phyloP scores from a whole-genome alignment of 1,139 yeast genomes.

The Meyerozyma athensensis region DNA sequence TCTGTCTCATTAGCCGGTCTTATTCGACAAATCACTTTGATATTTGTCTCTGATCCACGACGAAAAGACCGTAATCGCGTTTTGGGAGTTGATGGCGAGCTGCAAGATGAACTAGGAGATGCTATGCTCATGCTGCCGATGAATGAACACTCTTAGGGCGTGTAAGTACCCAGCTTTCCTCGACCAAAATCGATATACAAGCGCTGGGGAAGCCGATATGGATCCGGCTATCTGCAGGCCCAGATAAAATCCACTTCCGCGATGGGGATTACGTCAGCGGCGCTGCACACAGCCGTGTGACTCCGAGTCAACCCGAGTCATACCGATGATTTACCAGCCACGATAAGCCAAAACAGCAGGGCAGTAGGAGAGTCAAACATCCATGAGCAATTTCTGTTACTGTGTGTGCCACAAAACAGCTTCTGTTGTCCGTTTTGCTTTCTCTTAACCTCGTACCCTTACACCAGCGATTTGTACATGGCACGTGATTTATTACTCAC shows the following conservation, averaged over 20 bases:
- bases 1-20: conserved; percentile 47
- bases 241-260: background rate
- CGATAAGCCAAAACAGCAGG: background rate
- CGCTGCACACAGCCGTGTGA: background rate
- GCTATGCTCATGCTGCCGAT: background rate
- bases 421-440: too few relatives aligned
- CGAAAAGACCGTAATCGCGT: background rate
- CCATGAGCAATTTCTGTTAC: too few relatives aligned
- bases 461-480: conserved; percentile 1
- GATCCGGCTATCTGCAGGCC: background rate
- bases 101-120: background rate
- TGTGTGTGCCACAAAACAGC: too few relatives aligned
- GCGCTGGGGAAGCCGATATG: background rate
- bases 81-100: conserved; percentile 1
- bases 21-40: conserved; percentile 64
- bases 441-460: background rate
- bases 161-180: too few relatives aligned
- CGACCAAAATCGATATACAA: too few relatives aligned
- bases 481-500: conserved; percentile 3
- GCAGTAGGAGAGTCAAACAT: background rate
- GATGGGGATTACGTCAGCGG: background rate
- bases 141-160: too few relatives aligned
- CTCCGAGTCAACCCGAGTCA: conserved; percentile 1
- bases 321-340: background rate
- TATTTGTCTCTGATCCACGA: conserved; percentile 20